Conservation (phyloP, 2,329 filamentous ascomycete species). For the Penicillium sumatraense region DNA sequence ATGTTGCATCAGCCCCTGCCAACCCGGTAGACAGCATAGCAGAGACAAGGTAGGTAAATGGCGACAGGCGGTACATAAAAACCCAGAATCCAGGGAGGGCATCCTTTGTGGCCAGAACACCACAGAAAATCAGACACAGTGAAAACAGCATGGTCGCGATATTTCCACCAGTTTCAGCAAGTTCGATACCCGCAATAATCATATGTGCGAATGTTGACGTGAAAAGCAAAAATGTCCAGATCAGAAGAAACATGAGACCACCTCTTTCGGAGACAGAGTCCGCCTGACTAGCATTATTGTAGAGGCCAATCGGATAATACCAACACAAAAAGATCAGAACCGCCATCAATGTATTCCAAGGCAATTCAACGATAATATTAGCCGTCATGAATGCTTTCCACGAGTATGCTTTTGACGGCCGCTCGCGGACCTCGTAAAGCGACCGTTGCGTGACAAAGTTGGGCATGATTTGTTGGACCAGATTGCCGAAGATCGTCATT, state of each 20-base stretch:
- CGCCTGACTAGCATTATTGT: slow-evolving; percentile 37
- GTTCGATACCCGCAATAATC: slow-evolving; percentile 57
- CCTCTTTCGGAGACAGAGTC: slow-evolving; percentile 54
- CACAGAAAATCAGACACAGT: slow-evolving; percentile 2
- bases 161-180: slow-evolving; percentile 44
- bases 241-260: slow-evolving; percentile 65
- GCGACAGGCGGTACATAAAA: slow-evolving; percentile 12
- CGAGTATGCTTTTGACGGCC: slow-evolving; percentile 70
- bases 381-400: slow-evolving; percentile 72
- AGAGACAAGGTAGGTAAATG: slow-evolving; percentile 8
- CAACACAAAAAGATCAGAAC: slow-evolving; percentile 63
- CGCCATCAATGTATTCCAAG: slow-evolving; percentile 64
- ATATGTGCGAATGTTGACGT: slow-evolving; percentile 71
- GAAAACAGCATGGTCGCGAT: slow-evolving; percentile 2
- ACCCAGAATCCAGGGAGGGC: slow-evolving; percentile 8
- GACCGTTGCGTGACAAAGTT: slow-evolving; percentile 59
- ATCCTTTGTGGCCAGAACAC: slow-evolving; percentile 3
- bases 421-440: slow-evolving; percentile 62
- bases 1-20: slow-evolving; percentile 1
- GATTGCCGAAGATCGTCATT: slow-evolving; percentile 70
- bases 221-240: slow-evolving; percentile 69
- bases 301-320: slow-evolving; percentile 63
- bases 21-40: slow-evolving; percentile 10
- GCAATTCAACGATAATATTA: slow-evolving; percentile 71
- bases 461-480: slow-evolving; percentile 58